These are phyloP conservation scores for Sequoiadendron giganteum DNA, from an alignment of 75 land plant genomes.

Conservation along the genomic window DNA sequence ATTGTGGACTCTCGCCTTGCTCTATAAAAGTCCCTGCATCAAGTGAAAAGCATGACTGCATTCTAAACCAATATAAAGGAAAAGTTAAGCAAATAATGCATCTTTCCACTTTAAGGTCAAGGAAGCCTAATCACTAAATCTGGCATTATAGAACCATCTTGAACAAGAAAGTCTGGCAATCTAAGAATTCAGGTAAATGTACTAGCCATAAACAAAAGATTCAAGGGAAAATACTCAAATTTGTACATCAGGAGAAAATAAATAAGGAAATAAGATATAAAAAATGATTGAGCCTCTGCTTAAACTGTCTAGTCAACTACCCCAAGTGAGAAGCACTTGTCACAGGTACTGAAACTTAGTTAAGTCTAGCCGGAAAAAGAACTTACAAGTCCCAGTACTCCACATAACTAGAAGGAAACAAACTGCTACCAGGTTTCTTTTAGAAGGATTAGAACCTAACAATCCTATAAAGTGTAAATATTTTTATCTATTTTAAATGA, in stretches of 20 bases:
- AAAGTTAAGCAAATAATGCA: not conserved
- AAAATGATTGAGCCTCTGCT: not conserved
- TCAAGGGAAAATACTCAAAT: not conserved
- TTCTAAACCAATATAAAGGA: not conserved
- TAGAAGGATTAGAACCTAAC: not conserved
- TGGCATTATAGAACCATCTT: not conserved
- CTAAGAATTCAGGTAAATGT: not conserved
- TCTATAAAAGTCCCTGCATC: slow-evolving; percentile 72
- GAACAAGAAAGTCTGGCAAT: not conserved
- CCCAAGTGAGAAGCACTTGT: not conserved
- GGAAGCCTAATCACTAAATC: not conserved
- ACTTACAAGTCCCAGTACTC: not conserved
- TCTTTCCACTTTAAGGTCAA: not conserved
- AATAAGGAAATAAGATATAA: not conserved
- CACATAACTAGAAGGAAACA: not conserved
- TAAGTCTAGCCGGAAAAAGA: not conserved
- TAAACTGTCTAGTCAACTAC: not conserved
- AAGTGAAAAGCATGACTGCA: slow-evolving; percentile 4
- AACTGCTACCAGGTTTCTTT: not conserved
- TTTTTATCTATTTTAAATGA: not conserved
- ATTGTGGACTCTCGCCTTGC: slow-evolving; percentile 80
- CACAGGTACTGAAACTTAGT: not conserved
- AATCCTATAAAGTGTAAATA: not conserved
- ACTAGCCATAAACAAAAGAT: not conserved
- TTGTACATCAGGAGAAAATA: not conserved